Base-by-base conservation (phyloP, 768 basidiomycete genomes). In the Paxillus ammoniavirescens region DNA sequence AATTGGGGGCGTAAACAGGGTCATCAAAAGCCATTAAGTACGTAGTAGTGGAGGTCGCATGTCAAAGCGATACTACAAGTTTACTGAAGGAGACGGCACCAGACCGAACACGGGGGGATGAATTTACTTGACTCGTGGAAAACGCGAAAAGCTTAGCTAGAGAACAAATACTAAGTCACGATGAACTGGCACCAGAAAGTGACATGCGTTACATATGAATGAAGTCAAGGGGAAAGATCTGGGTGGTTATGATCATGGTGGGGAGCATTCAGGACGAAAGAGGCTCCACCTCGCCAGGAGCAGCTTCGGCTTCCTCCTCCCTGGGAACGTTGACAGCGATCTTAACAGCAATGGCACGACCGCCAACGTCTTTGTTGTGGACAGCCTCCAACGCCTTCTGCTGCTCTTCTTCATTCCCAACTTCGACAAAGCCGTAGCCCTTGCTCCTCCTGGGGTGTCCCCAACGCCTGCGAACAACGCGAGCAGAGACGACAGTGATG, bases 401-500 rank as follows among this genome's bases (percentile, higher is more conserved):
- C 77, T 99, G 96, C 73, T 94, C 86, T 62, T 84, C 89, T 72
- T 93, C 87, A 61, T 77, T 76, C 56, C 89, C 92, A 58, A 97
- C 92, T 63, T 98, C 95, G 67, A 99, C 96, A 66, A 99, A 99
- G 49, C 93, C 96, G 72, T 95, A 98, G 52, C 96, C 96, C 75
- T 96, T 96, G 81, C 89, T 92, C 73, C 84, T 89, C 70, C 88
- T 82, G 65, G 88, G 87, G 41, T 83, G 82, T 4, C 91, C 92
- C 80, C 83, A 92, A 64, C 86, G 84, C 66, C 87, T 81, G 68
- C 86, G 85, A 63, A 98, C 92, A 59, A 99, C 89, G 60, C 91
- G 91, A 57, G 95, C 94, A 61, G 88, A 89, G 66, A 81, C 77
- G 60, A 96, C 90, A 40, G 73, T 76, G 75, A 97, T 86, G 58